Base-by-base conservation (phyloP, 2,329 filamentous ascomycete genomes). In the Stachybotrys chartarum region DNA sequence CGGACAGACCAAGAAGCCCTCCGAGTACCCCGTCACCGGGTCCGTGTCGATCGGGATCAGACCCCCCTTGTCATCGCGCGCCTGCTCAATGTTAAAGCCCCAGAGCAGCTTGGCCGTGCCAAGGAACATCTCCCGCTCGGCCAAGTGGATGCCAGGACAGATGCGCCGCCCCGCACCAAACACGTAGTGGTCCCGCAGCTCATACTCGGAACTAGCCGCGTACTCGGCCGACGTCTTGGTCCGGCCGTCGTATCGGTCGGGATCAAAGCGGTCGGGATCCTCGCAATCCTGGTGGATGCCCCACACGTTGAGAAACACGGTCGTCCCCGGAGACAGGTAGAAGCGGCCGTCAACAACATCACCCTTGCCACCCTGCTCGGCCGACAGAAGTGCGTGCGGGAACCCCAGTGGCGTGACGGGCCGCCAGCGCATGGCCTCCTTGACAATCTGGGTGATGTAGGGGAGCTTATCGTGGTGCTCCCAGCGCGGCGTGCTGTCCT, bases 61-160 rank as follows among this genome's bases (percentile, higher is more conserved):
- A 12, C 12, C 12, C 35, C 12, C 7, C 35, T 39, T 39, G n/a
- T n/a, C n/a, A n/a, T n/a, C n/a, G n/a, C n/a, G n/a, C n/a, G n/a
- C n/a, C 7, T 7, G 35, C 30, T 58, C 53, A 16, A 76, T 68
- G 50, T 76, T 61, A 60, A 76, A 80, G 1, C 71, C 74, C 76
- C 78, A 80, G 32, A 80, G 62, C 30, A 81, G 68, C 4, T 76
- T 70, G 6, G 77, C 70, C 31, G 80, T 73, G 11, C 64, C 72
- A 5, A 81, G 66, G 59, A 77, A 79, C n/a, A 81, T 59, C 12
- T 69, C 73, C 5, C 74, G 73, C 55, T 79, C 76, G 0, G 78
- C 79, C 3, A 84, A 69, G 54, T 82, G 78, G 31, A 81, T 79
- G 0, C 82, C 83, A 6, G 77, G 80, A 64, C 83, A 85, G 49